Base-by-base conservation (phyloP, 768 basidiomycete species). In the Suillus subluteus region DNA sequence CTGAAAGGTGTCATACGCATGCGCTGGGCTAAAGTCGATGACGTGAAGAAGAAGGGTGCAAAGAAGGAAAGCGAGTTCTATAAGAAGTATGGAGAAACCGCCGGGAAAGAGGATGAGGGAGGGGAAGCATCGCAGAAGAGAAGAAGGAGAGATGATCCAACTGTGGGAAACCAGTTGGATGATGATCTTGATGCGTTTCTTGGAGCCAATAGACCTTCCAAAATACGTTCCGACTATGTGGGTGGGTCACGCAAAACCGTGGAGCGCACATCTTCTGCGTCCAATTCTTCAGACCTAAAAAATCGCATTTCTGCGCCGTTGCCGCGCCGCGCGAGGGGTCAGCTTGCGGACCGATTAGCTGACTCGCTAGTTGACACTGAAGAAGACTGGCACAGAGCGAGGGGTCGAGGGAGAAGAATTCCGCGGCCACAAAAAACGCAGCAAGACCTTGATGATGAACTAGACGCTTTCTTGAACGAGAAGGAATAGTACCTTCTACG, bases 391-490 rank as follows among this genome's bases (percentile, higher is more conserved):
- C 63, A 72, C 72, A 69, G 74, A 68, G 69, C 67, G 70, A 73
- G 69, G 68, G 72, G 77, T 70, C 72, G 79, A 65, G 76, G 79
- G 46, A 79, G 84, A 54, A 81, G 81, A 66, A 74, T 75, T 66
- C 73, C 76, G 18, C 80, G 83, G 13, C 79, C 82, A 30, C 82
- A 75, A 66, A 88, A 87, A 76, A 91, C 87, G 1, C 88, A 88
- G 73, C 86, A 91, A 77, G 91, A 95, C 70, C 80, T 95, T 44
- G 93, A 95, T 68, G 91, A 89, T 59, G 93, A 95, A 72, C 80
- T 95, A 58, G 93, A 95, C 40, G 89, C 90, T 18, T 94, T 94
- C 77, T 75, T 92, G 69, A 87, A 86, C 35, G 82, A 83, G 68
- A 82, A 81, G 70, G 77, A 82, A 66, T 83, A 71, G 74, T 61